Evolutionary conservation across 352 stramenopile genomes (phyloP).

Genomic region (Saprolegnia parasitica): DNA sequence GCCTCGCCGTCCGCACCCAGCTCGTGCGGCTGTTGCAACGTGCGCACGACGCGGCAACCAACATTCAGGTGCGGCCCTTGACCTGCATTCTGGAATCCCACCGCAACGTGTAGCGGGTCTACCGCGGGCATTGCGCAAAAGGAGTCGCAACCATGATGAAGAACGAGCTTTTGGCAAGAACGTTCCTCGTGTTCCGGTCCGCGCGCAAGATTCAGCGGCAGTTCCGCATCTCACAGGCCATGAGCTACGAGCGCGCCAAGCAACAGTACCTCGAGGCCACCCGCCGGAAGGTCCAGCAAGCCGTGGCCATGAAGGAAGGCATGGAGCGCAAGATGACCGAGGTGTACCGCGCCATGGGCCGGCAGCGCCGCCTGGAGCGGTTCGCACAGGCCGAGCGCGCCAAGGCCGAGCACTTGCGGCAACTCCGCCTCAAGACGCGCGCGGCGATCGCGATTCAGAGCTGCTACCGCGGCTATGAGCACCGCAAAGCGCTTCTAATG

Average conservation of each 20-base stretch:
- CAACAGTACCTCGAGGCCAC: background rate
- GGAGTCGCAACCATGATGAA: background rate
- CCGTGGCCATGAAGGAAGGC: background rate
- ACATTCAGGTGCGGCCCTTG: slow-evolving; percentile 9
- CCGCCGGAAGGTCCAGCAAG: background rate
- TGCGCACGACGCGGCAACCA: background rate
- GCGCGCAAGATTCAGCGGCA: slow-evolving; percentile 5
- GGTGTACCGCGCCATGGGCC: slow-evolving; percentile 11
- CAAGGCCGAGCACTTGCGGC: background rate
- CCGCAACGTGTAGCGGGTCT: background rate
- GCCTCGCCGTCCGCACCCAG: background rate
- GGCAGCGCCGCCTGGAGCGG: slow-evolving; percentile 14
- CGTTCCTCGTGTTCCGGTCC: background rate
- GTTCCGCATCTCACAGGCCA: background rate
- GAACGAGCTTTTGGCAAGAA: background rate
- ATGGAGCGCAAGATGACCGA: background rate
- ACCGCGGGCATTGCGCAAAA: slow-evolving; percentile 17
- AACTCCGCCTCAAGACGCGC: background rate
- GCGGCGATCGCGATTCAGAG: background rate
- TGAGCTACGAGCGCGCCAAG: background rate
- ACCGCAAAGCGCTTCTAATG: background rate
- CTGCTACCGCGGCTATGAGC: background rate
- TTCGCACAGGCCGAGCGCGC: background rate
- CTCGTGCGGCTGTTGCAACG: background rate
- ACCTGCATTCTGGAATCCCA: background rate